Base-by-base conservation (phyloP, 345 rosid genomes). In the Excoecaria cochinchinensis region DNA sequence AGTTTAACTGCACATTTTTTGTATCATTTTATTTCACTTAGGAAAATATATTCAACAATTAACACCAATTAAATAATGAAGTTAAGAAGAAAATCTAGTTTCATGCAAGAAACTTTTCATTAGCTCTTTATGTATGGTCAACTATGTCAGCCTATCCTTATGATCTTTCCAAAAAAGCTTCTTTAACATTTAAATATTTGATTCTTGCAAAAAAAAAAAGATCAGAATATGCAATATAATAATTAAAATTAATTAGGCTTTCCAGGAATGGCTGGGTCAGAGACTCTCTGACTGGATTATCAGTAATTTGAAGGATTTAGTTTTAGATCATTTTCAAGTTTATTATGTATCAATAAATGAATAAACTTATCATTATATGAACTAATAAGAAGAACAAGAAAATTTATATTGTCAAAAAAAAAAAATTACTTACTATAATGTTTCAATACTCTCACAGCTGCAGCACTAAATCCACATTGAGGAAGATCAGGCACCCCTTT, bases 391-490 rank as follows among this genome's bases (percentile, higher is more conserved):
- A 36, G 60, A 22, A 36, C 17, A 12, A n/a, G 10, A 2, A 40
- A 52, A 65, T 52, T 46, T 6, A 46, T 7, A 58, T 11, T 1
- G 14, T 53, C 57, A 14, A 53, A 53, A 53, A 15, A 53, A 8
- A 53, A 53, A 4, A 53, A 53, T 8, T 46, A 80, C 97, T 84
- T 86, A 93, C 99, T 81, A 77, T 95, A 91, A 5, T 87, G 92
- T 25, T 87, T 86, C 81, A 95, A 77, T 8, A 93, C 93, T 78
- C 92, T 88, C 6, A 93, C 95, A n/a, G 99, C 99, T 59, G 91
- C 82, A 3, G 98, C 87, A 81, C 99, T 95, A 84, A 93, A 95
- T 68, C 98, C 98, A 82, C 97, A 95, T 77, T 89, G 98, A 81
- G 97, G 99, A 82, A 80, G 64, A 62, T 93, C 98, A 61, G 98